These are phyloP conservation scores for Falciphora oryzae DNA, from an alignment of 2,329 filamentous ascomycete species.

Conservation along the genomic window DNA sequence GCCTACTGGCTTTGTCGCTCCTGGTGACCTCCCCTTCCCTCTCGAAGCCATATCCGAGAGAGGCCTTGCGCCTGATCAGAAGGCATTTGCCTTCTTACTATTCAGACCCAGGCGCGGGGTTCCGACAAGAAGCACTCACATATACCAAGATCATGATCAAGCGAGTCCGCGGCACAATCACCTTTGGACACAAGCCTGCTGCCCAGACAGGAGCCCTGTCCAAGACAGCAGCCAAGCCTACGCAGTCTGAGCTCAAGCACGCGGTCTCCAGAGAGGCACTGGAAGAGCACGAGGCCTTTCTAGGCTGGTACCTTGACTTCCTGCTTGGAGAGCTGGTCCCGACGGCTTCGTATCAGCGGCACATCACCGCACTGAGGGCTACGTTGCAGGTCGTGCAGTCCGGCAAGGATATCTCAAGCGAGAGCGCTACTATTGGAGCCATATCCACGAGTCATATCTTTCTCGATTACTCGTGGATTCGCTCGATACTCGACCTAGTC, in stretches of 20 bases:
- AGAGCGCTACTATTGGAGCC: neutral
- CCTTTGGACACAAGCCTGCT: neutral
- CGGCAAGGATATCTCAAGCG: conserved; percentile 48
- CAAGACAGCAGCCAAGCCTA: neutral
- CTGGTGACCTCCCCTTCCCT: conserved; percentile 70
- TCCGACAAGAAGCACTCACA: conserved; percentile 73
- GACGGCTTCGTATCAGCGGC: conserved; percentile 83
- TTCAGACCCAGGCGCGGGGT: conserved; percentile 79
- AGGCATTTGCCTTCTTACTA: conserved; percentile 66
- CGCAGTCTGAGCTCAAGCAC: neutral
- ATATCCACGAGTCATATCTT: conserved; percentile 20
- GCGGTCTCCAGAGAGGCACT: conserved; percentile 28
- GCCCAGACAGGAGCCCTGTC: neutral
- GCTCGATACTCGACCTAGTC: conserved; percentile 69
- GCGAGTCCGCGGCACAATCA: conserved; percentile 58
- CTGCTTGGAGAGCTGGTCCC: conserved; percentile 68
- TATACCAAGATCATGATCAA: conserved; percentile 72
- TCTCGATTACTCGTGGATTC: conserved; percentile 44
- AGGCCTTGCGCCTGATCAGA: conserved; percentile 56
- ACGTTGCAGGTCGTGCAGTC: conserved; percentile 62
- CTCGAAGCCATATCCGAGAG: conserved; percentile 63
- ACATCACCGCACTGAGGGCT: conserved; percentile 73
- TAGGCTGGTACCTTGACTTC: conserved; percentile 71
- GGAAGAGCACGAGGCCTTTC: conserved; percentile 53
- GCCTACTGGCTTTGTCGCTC: conserved; percentile 75